phyloP scores from a whole-genome alignment of 2,329 filamentous ascomycete genomes.

The Allantophomopsis cytisporea region DNA sequence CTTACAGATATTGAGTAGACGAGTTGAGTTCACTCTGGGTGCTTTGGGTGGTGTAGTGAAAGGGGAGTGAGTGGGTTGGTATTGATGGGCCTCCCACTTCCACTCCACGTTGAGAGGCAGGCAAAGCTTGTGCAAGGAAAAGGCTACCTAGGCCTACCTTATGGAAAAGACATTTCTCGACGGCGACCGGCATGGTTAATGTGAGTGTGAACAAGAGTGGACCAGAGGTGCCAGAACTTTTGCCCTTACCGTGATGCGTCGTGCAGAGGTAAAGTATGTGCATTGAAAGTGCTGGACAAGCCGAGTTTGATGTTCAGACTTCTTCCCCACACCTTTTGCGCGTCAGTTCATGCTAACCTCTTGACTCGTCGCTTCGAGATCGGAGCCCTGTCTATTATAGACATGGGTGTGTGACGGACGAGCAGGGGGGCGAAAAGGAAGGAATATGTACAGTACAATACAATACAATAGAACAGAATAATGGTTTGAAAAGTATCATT shows the following conservation, averaged over 20 bases:
- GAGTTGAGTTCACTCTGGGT: too few relatives aligned
- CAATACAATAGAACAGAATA: too few relatives aligned
- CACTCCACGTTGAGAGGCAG: background rate
- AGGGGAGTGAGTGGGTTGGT: background rate
- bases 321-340: background rate
- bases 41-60: background rate
- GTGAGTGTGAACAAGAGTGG: background rate
- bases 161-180: too few relatives aligned
- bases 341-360: too few relatives aligned
- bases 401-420: too few relatives aligned
- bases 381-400: too few relatives aligned
- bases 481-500: too few relatives aligned
- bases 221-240: background rate
- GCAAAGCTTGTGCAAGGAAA: background rate
- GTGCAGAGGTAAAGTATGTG: background rate
- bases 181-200: conserved; percentile 1
- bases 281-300: background rate
- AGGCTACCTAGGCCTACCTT: too few relatives aligned
- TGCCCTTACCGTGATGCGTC: background rate
- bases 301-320: conserved; percentile 1
- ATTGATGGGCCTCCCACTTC: background rate
- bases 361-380: too few relatives aligned
- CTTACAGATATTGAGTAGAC: too few relatives aligned
- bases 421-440: too few relatives aligned
- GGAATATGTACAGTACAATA: too few relatives aligned